These are phyloP conservation scores for Lippia alba DNA, from an alignment of 305 asterid genomes.

Conservation along the genomic window DNA sequence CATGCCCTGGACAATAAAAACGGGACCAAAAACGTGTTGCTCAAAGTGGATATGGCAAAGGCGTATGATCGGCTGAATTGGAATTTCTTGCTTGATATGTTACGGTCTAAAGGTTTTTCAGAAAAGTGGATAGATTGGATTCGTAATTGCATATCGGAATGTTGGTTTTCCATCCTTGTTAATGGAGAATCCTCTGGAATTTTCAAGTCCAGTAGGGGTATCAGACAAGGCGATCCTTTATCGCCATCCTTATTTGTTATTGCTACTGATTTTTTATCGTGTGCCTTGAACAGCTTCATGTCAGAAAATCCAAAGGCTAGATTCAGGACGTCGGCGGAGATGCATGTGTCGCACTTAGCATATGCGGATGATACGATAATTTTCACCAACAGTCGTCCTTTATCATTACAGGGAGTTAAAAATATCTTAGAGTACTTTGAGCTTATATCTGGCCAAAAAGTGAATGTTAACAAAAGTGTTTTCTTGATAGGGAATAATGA, in stretches of 20 bases:
- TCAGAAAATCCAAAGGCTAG: background rate
- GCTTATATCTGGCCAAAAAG: too few relatives aligned
- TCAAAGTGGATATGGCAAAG: too few relatives aligned
- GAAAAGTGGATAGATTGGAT: background rate
- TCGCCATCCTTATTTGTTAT: background rate
- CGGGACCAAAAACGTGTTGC: background rate
- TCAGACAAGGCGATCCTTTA: background rate
- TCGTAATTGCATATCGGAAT: background rate
- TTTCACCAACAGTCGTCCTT: too few relatives aligned
- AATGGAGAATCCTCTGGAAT: background rate
- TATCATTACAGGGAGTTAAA: too few relatives aligned
- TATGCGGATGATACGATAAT: too few relatives aligned
- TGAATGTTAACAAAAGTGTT: too few relatives aligned
- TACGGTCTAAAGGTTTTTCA: background rate
- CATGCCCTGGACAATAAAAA: background rate
- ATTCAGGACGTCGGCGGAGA: background rate
- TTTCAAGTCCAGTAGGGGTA: background rate
- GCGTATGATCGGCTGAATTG: background rate
- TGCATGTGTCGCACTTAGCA: background rate
- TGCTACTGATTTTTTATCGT: background rate
- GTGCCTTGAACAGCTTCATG: background rate
- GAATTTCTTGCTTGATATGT: background rate
- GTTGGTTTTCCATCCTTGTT: too few relatives aligned
- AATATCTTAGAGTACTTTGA: too few relatives aligned
- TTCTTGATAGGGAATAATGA: too few relatives aligned